Percentiles rank a stretch among this genome's conserved stretches.
Evolutionary conservation across 345 rosid species (phyloP).

Genomic region (Salix brachista): DNA sequence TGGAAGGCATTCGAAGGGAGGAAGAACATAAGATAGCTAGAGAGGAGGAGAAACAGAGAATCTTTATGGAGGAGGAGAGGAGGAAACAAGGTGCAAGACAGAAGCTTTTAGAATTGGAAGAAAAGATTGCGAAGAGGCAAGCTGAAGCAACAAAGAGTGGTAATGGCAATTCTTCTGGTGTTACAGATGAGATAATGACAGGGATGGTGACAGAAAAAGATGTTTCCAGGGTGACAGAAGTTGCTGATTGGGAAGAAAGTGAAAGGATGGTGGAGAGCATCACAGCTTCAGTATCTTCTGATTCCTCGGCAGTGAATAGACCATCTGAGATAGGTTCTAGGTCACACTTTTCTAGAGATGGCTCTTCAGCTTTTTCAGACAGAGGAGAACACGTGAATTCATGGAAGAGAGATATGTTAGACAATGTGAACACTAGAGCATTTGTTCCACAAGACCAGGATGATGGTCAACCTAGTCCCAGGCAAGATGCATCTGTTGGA

Average conservation of each 20-base stretch:
- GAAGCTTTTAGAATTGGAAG: slow-evolving; percentile 91
- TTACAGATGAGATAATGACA: slow-evolving; percentile 46
- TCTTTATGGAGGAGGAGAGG: slow-evolving; percentile 89
- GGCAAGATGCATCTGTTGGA: slow-evolving; percentile 43
- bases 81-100: slow-evolving; percentile 94
- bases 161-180: slow-evolving; percentile 36
- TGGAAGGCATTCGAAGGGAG: slow-evolving; percentile 65
- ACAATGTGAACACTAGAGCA: slow-evolving; percentile 49
- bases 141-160: slow-evolving; percentile 49
- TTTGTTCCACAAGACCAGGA: slow-evolving; percentile 49
- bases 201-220: slow-evolving; percentile 48
- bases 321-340: slow-evolving; percentile 48
- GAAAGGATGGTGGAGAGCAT: slow-evolving; percentile 92
- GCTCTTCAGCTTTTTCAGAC: slow-evolving; percentile 47
- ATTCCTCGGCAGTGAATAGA: slow-evolving; percentile 51
- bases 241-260: slow-evolving; percentile 84
- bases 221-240: slow-evolving; percentile 35
- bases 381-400: slow-evolving; percentile 52
- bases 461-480: slow-evolving; percentile 46
- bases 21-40: slow-evolving; percentile 83
- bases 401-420: slow-evolving; percentile 78
- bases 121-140: slow-evolving; percentile 83
- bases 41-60: slow-evolving; percentile 83
- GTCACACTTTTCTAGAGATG: slow-evolving; percentile 53
- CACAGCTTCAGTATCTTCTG: slow-evolving; percentile 67